Base-by-base conservation (phyloP, 257 asterid species). In the Ligustrum vulgare region DNA sequence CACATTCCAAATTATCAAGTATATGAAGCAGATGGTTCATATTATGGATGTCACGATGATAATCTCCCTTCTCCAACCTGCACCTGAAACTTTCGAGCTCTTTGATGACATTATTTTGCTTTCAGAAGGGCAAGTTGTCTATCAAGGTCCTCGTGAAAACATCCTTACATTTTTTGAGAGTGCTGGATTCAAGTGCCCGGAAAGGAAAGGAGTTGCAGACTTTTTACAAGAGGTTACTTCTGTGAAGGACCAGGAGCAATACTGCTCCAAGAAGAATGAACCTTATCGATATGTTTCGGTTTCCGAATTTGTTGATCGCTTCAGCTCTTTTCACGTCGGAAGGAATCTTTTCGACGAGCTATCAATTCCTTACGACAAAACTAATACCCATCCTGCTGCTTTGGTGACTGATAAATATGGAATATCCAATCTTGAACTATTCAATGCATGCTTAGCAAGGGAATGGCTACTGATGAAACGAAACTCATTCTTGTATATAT, bases 221-320 rank as follows among this genome's bases (percentile, higher is more conserved):
- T 87, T 87, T 71, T 79, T 87, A 5, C 91, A 87, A 81, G 91
- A 87, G 78, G 91, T 87, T 43, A 87, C 89, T 49, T 87, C 91
- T 34, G 9, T 69, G 49, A 87, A 87, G 70, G 89, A 87, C 51
- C 91, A 87, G 81, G 87, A 84, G 41, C 89, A 87, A 62, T 87
- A 84, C 73, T 87, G 91, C 89, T 84, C 66, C 69, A 78, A 75
- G 73, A 85, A 83, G 68, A 78, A 75, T 25, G 87, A 80, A 70
- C 83, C 89, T 69, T 87, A 84, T 35, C 81, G 45, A 64, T 82
- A 60, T 63, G 73, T 84, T 70, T 74, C 91, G 35, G 89, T 83
- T 18, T n/a, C 74, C 39, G 87, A 87, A 39, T 84, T 87, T 71
- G 84, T 78, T 18, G 82, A 80, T 45, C 75, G 37, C 69, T 87